Base-by-base conservation (phyloP, 768 basidiomycete genomes). In the Suillus plorans region DNA sequence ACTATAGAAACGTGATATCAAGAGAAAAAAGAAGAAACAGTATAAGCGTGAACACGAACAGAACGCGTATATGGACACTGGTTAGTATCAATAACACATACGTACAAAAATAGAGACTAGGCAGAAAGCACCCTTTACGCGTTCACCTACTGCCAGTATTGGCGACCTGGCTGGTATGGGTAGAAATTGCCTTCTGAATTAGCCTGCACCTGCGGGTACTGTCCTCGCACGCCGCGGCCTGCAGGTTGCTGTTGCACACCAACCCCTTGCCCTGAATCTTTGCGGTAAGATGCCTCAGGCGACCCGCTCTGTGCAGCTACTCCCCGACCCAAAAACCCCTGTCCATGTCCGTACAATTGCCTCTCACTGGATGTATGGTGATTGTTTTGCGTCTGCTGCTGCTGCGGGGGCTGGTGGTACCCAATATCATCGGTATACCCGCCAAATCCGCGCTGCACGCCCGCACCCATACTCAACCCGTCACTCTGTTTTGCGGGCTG, bases 111-210 rank as follows among this genome's bases (percentile, higher is more conserved):
- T 53, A 41, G 65, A 60, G 63, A 68, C 62, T 65, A 63, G 62
- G 59, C 10, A n/a, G 53, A 55, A 55, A 13, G 50, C 42, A 28
- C 60, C 42, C 59, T 60, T 52, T 61, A 62, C n/a, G 64, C 41
- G 47, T 63, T 25, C 37, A 42, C 62, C 50, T 63, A 81, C 74
- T 82, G 80, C 81, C 82, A 82, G 70, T 84, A 84, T 70, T 85
- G 86, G 72, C 85, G 88, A 73, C 87, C 80, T 28, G 82, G 81
- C 74, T 88, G 89, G 73, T 91, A 91, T 67, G 85, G 84, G 73
- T 92, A 92, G 73, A 90, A 92, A 69, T 79, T 83, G 16, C 79
- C 86, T 55, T 91, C 89, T 59, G 82, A 87, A 58, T 80, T 85
- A 50, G 84, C 85, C 70, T 77, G 76, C 50, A 59, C 58, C 10